Percentiles rank a stretch among this genome's conserved stretches.
These are phyloP conservation scores for Plasmodium coatneyi DNA, from an alignment of 169 alveolate species.

Conservation along the genomic window DNA sequence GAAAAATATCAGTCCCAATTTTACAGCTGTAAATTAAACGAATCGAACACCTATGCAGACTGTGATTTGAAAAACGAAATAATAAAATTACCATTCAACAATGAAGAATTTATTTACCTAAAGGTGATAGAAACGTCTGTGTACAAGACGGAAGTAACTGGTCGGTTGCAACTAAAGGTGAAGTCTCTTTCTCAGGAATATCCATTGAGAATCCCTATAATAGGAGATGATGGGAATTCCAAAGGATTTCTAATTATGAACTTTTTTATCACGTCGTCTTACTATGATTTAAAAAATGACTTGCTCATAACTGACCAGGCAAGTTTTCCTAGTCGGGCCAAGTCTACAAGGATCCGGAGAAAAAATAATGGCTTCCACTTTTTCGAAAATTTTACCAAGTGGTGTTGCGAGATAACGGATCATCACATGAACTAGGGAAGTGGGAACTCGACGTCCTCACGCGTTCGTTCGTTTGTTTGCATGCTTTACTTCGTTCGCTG, in stretches of 20 bases:
- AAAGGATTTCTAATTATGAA: conserved; percentile 81
- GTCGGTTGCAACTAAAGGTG: conserved; percentile 82
- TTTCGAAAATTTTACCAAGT: conserved; percentile 81
- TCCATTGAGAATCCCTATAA: conserved; percentile 81
- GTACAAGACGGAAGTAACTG: conserved; percentile 78
- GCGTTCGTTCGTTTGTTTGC: background rate
- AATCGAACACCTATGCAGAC: conserved; percentile 61
- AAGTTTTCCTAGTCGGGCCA: conserved; percentile 50
- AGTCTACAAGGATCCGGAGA: conserved; percentile 68
- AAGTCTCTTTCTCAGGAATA: conserved; percentile 80
- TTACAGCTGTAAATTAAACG: conserved; percentile 76
- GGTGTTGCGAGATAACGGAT: conserved; percentile 87
- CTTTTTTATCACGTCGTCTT: conserved; percentile 76
- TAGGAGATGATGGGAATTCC: conserved; percentile 81
- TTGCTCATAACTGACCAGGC: conserved; percentile 44
- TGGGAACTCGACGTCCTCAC: background rate
- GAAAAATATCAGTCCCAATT: conserved; percentile 75
- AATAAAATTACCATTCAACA: conserved; percentile 81
- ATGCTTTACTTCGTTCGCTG: background rate
- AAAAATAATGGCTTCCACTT: conserved; percentile 77
- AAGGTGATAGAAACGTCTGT: conserved; percentile 81
- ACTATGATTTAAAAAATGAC: conserved; percentile 77
- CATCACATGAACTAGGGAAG: conserved; percentile 76
- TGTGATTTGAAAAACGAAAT: conserved; percentile 83
- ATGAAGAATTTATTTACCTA: conserved; percentile 80